These are phyloP conservation scores for Russula sp. DNA, from an alignment of 768 basidiomycete genomes.

Conservation along the genomic window DNA sequence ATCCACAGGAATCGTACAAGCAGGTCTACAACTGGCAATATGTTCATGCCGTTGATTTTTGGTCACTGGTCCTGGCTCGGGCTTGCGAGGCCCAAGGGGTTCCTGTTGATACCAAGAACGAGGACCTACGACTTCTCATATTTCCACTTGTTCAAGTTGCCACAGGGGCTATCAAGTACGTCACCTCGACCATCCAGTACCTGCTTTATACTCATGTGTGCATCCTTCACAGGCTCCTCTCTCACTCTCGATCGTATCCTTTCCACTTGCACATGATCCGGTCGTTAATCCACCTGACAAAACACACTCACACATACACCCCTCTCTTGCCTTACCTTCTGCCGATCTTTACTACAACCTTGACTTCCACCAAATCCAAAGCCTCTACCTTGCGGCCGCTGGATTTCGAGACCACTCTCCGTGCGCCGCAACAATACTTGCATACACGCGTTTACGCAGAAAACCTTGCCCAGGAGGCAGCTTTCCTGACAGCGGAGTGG, in stretches of 20 bases:
- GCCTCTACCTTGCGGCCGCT: conserved; percentile 82
- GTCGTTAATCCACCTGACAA: conserved; percentile 79
- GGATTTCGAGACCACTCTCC: conserved; percentile 82
- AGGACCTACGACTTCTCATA: conserved; percentile 80
- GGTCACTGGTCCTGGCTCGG: conserved; percentile 81
- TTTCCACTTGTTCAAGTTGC: conserved; percentile 95
- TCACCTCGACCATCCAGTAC: conserved; percentile 18
- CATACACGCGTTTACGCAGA: conserved; percentile 85
- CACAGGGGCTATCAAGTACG: conserved; percentile 87
- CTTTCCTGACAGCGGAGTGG: conserved; percentile 78
- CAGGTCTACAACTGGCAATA: conserved; percentile 99
- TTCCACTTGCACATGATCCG: conserved; percentile 90
- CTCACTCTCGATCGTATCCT: conserved; percentile 88
- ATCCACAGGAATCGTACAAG: conserved; percentile 73
- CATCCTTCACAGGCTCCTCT: conserved; percentile 58
- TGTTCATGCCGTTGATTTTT: conserved; percentile 93
- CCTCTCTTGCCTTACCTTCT: conserved; percentile 84
- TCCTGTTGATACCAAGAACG: conserved; percentile 50
- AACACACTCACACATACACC: conserved; percentile 79
- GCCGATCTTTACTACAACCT: conserved; percentile 73
- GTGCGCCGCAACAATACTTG: conserved; percentile 81
- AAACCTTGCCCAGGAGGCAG: conserved; percentile 73
- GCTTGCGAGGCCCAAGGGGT: conserved; percentile 64
- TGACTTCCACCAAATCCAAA: conserved; percentile 68
- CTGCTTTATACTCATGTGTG: background rate